Conservation (phyloP, 257 asterid genomes). For the Scutellaria baicalensis region DNA sequence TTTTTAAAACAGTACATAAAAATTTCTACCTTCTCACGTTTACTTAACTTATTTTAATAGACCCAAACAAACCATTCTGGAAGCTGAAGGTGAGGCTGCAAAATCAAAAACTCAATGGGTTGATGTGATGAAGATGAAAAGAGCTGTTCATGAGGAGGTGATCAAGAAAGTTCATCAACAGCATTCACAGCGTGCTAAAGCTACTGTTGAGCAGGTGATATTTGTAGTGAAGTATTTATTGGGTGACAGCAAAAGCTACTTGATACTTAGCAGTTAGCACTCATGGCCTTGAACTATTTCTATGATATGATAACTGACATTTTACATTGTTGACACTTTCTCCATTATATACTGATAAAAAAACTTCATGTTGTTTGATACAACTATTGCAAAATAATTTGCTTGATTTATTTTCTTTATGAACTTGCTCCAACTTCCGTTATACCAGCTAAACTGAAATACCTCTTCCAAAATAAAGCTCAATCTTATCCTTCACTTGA, state of each 20-base stretch:
- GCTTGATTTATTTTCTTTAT: not conserved
- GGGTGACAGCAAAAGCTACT: not conserved
- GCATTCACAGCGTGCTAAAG: constrained; percentile 45
- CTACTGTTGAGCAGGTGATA: constrained; percentile 43
- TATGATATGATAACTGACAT: not conserved
- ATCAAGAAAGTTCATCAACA: constrained; percentile 72
- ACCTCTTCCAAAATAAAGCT: not conserved
- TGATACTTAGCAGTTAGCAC: not conserved
- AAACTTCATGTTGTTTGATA: not conserved
- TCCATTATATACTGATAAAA: not conserved
- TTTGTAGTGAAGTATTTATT: not conserved
- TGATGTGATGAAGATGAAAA: constrained; percentile 87
- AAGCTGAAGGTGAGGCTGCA: constrained; percentile 92
- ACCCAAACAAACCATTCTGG: constrained; percentile 88
- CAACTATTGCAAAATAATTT: not conserved
- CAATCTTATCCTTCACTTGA: not conserved
- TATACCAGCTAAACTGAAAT: not conserved
- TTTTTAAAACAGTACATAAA: not conserved
- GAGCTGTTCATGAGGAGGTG: constrained; percentile 90
- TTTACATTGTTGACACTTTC: not conserved
- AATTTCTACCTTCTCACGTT: not conserved
- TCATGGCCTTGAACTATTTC: not conserved
- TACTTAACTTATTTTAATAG: constrained; percentile 27
- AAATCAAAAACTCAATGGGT: constrained; percentile 69
- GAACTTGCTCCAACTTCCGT: not conserved